Evolutionary conservation across 352 stramenopile species (phyloP).

Genomic region (Phytopythium boreale): DNA sequence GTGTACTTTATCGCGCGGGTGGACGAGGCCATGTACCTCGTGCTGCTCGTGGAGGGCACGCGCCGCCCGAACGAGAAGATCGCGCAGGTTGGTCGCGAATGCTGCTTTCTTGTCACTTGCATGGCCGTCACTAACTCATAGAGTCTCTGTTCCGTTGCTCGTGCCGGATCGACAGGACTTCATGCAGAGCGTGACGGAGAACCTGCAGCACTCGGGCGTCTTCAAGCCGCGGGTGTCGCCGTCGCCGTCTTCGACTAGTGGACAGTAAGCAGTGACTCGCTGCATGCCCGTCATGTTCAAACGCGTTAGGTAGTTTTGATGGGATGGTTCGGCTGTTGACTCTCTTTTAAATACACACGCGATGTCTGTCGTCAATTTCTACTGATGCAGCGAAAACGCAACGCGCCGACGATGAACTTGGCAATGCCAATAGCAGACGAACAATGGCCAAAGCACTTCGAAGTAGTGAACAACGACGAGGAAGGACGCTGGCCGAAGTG

Average conservation of each 20-base stretch:
- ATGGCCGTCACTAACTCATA: not conserved
- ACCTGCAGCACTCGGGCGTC: constrained; percentile 68
- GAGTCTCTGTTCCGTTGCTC: not conserved
- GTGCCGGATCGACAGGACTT: constrained; percentile 47
- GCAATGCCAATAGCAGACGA: not conserved
- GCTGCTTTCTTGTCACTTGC: too few relatives aligned
- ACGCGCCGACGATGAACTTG: not conserved
- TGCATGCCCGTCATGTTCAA: not conserved
- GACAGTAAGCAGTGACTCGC: not conserved
- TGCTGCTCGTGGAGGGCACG: constrained; percentile 68
- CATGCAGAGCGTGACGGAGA: constrained; percentile 75
- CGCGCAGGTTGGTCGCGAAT: constrained; percentile 33
- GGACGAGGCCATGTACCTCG: constrained; percentile 71
- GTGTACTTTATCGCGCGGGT: constrained; percentile 77
- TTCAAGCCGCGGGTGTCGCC: constrained; percentile 34
- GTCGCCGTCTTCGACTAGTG: not conserved
- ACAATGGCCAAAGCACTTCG: not conserved
- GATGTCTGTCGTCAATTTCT: not conserved
- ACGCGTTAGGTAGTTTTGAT: not conserved
- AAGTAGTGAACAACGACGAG: not conserved
- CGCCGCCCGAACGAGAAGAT: constrained; percentile 69
- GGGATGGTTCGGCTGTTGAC: not conserved
- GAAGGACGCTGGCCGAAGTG: not conserved
- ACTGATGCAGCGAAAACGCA: not conserved
- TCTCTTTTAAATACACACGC: not conserved